Percentiles rank a stretch among this genome's conserved stretches.
phyloP scores from a whole-genome alignment of 495 filamentous ascomycete genomes.

The Aspergillus cristatus region DNA sequence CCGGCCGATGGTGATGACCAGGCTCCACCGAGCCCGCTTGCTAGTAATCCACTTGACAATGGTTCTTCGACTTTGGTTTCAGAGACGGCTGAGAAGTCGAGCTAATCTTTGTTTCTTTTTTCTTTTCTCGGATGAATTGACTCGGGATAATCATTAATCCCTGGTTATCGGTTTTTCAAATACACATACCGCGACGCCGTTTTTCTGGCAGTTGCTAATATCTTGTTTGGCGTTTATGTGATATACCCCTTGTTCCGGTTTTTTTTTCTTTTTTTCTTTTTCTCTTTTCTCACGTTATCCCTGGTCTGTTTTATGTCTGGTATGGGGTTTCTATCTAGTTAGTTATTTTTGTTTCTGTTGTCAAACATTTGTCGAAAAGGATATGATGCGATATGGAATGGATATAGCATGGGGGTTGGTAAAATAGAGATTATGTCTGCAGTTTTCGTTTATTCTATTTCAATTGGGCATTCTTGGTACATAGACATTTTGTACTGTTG shows the following conservation, averaged over 20 bases:
- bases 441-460: too few species aligned
- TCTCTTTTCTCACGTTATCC: background rate
- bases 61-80: constrained; percentile 19
- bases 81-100: constrained; percentile 17
- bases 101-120: constrained; percentile 5
- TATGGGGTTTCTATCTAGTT: background rate
- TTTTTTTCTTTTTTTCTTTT: constrained; percentile 2
- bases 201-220: constrained; percentile 5
- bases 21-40: constrained; percentile 16
- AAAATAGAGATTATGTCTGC: too few species aligned
- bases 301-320: background rate
- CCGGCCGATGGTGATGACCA: constrained; percentile 11
- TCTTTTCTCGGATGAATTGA: too few species aligned
- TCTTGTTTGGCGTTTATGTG: constrained; percentile 32
- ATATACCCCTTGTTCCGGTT: constrained; percentile 36
- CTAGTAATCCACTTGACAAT: constrained; percentile 18
- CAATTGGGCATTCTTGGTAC: too few species aligned
- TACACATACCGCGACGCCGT: too few species aligned
- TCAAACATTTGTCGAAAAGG: too few species aligned
- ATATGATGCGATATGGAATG: too few species aligned
- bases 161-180: constrained; percentile 9
- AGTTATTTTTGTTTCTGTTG: too few species aligned
- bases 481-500: too few species aligned
- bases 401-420: too few species aligned
- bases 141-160: constrained; percentile 5